Percentiles rank a stretch among this genome's conserved stretches.
Evolutionary conservation across 2,329 filamentous ascomycete species (phyloP).

Genomic region (Alternaria hordeiaustralica): DNA sequence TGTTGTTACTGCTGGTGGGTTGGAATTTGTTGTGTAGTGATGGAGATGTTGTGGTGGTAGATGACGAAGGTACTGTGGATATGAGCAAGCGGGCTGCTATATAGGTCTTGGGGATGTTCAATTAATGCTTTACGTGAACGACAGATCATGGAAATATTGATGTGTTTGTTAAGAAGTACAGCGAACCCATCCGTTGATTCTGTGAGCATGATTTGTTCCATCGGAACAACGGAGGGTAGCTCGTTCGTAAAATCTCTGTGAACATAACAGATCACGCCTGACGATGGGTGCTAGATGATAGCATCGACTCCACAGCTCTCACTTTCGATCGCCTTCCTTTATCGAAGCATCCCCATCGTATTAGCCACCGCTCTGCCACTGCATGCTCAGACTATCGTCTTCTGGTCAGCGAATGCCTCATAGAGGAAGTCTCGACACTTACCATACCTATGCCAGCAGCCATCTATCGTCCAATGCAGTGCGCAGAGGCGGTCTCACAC

Average conservation of each 20-base stretch:
- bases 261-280: background rate
- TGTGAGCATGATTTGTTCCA: background rate
- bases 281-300: background rate
- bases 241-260: background rate
- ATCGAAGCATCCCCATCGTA: fast-evolving
- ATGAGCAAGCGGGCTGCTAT: no score
- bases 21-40: no score
- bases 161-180: no score
- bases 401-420: background rate
- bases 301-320: background rate
- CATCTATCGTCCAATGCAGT: background rate
- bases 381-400: background rate
- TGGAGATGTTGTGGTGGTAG: no score
- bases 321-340: background rate
- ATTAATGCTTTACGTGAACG: no score
- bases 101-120: no score
- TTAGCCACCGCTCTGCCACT: background rate
- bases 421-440: background rate
- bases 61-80: no score
- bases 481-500: background rate
- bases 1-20: background rate
- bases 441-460: background rate
- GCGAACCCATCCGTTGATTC: background rate
- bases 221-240: background rate
- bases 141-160: no score